Base-by-base conservation (phyloP, 2,329 filamentous ascomycete species). In the Trematosphaeria pertusa region DNA sequence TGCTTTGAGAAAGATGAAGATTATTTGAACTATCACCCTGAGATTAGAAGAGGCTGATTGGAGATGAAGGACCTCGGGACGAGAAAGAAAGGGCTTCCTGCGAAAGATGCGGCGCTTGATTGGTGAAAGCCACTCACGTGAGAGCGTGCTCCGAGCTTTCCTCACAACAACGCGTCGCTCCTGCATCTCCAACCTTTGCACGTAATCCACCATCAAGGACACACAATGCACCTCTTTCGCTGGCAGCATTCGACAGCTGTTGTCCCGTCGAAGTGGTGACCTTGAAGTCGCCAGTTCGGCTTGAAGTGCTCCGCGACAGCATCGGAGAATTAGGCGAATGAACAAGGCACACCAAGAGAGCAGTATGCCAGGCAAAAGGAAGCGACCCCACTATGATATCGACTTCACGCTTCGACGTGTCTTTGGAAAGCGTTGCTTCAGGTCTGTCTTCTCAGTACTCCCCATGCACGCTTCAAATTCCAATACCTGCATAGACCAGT, bases 401-500 rank as follows among this genome's bases (percentile, higher is more conserved):
- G 87, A 88, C 54, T 91, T 90, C 65, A 89, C 88, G 5, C 75
- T 92, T 22, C 82, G 85, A 37, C 80, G 83, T 17, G 87, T 89
- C 40, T 93, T 93, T 72, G 82, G 84, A 50, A 92, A 91, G 67
- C 73, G 79, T 10, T 75, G 80, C n/a, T 92, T 93, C 65, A 83
- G 89, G 86, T 89, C 66, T 43, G 67, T 59, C 5, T 32, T n/a
- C 11, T 4, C 20, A 0, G 6, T 11, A 1, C 3, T 8, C n/a
- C n/a, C 9, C 15, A 14, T 5, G 3, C 15, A 5, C 18, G 3
- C 18, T 11, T n/a, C 7, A 14, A 18, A n/a, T 34, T 35, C 35
- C 59, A n/a, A 64, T 4, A 7, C 3, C 52, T 40, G 15, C 15
- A 37, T 51, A 91, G 91, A 59, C 91, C 91, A 9, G 78, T 89